Base-by-base conservation (phyloP, 495 filamentous ascomycete species). In the Sordaria brevicollis region DNA sequence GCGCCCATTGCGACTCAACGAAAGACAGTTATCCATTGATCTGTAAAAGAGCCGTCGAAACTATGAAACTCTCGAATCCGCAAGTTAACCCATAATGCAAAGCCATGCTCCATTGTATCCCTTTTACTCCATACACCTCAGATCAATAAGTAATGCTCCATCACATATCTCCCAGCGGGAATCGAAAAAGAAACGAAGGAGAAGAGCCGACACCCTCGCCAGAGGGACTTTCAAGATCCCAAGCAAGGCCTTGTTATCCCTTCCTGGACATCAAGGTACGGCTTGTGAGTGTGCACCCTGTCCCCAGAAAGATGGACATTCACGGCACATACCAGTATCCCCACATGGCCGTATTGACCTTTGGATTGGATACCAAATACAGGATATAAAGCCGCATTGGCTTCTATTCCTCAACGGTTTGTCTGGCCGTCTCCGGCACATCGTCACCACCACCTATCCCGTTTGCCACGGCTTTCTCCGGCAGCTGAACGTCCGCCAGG, bases 401-500 rank as follows among this genome's bases (percentile, higher is more conserved):
- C 25, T 5, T 6, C 49, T 62, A 62, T 62, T 62, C 25, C 25
- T 62, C 49, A 31, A 62, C 49, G 33, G 25, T 62, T 15, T 29
- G 49, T 62, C 49, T 62, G 49, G 49, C 25, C 25, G 49, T 31
- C 49, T 62, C 49, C 2, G 49, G 25, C 7, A 25, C 13, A 15
- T 31, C 66, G 17, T 71, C 74, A 11, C 19, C 72, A 66, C 62
- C 69, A 34, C 5, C 65, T 25, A 33, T 10, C 37, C 49, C 38
- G 8, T 37, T 37, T 31, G 41, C 35, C 17, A 62, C 43, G 19
- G 21, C 29, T 2, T 36, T 65, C 7, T 31, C 67, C 54, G 65
- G 39, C 19, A 78, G 66, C 31, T 72, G 69, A 17, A 77, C 72
- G 36, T 83, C 79, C 3, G 79, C 77, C 15, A 74, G 74, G 4